Evolutionary conservation across 495 filamentous ascomycete genomes (phyloP).

Genomic region (Stereocaulon alpinum): DNA sequence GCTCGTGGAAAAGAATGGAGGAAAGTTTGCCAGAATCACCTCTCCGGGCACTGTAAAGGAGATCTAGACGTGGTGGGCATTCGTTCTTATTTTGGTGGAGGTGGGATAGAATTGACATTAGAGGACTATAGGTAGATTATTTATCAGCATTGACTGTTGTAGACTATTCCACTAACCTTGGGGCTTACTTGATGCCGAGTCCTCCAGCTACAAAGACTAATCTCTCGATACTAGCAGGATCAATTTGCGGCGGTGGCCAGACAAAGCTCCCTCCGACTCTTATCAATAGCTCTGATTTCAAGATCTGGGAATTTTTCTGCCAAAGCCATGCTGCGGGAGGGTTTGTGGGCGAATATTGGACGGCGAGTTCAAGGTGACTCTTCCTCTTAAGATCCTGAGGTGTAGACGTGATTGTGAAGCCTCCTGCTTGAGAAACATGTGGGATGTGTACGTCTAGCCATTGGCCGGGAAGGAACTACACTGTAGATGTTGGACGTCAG

Average conservation of each 20-base stretch:
- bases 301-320: slow-evolving; percentile 42
- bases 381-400: slow-evolving; percentile 12
- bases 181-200: slow-evolving; percentile 59
- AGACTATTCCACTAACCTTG: neutral
- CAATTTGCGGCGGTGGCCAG: slow-evolving; percentile 51
- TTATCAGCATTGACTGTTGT: neutral
- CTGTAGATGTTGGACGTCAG: slow-evolving; percentile 12
- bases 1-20: slow-evolving; percentile 44
- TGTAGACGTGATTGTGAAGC: slow-evolving; percentile 25
- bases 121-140: slow-evolving; percentile 29
- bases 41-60: slow-evolving; percentile 29
- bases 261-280: slow-evolving; percentile 73
- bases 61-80: slow-evolving; percentile 22
- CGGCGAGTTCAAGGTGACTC: slow-evolving; percentile 59
- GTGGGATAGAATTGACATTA: slow-evolving; percentile 49
- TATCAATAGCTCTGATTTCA: slow-evolving; percentile 48
- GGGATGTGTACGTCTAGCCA: slow-evolving; percentile 64
- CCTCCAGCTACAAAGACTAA: slow-evolving; percentile 72
- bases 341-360: slow-evolving; percentile 55
- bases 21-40: slow-evolving; percentile 10
- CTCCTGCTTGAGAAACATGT: slow-evolving; percentile 17
- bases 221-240: slow-evolving; percentile 35
- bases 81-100: slow-evolving; percentile 27
- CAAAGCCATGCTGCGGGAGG: slow-evolving; percentile 71
- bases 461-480: slow-evolving; percentile 71